phyloP scores from a whole-genome alignment of 148 eudicot species.

The Diospyros lotus region DNA sequence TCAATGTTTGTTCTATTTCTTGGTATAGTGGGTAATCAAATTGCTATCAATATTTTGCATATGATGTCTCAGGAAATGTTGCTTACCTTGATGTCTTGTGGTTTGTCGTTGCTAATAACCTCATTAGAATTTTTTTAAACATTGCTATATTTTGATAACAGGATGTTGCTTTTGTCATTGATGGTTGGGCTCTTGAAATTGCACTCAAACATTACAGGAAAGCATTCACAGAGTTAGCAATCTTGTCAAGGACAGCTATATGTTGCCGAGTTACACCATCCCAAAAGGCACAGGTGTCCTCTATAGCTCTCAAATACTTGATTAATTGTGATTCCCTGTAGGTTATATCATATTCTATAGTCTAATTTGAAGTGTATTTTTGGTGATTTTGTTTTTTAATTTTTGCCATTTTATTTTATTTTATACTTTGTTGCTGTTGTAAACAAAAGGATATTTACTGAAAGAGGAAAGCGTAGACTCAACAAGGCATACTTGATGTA shows the following conservation, averaged over 20 bases:
- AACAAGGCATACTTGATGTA: too few species aligned
- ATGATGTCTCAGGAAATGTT: background rate
- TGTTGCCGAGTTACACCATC: conserved; percentile 99
- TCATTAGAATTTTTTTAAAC: background rate
- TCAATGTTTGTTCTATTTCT: background rate
- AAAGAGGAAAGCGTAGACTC: background rate
- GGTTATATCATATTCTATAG: background rate
- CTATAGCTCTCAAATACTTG: conserved; percentile 9
- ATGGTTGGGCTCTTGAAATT: conserved; percentile 99
- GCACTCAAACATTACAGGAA: conserved; percentile 66
- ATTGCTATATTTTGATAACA: conserved; percentile 22
- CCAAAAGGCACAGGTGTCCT: conserved; percentile 91
- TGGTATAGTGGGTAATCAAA: background rate
- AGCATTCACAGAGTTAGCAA: conserved; percentile 83
- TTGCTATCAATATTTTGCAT: background rate
- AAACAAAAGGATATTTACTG: background rate
- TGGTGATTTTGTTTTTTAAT: background rate
- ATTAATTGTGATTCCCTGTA: background rate
- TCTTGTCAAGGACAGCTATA: conserved; percentile 88
- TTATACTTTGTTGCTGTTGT: too few species aligned
- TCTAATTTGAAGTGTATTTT: background rate
- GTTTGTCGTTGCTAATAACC: background rate
- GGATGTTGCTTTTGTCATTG: conserved; percentile 97
- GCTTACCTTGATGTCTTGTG: background rate
- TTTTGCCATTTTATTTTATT: background rate